Conservation (phyloP, 1,284 basidiomycete species). For the Entoloma clypeatum region DNA sequence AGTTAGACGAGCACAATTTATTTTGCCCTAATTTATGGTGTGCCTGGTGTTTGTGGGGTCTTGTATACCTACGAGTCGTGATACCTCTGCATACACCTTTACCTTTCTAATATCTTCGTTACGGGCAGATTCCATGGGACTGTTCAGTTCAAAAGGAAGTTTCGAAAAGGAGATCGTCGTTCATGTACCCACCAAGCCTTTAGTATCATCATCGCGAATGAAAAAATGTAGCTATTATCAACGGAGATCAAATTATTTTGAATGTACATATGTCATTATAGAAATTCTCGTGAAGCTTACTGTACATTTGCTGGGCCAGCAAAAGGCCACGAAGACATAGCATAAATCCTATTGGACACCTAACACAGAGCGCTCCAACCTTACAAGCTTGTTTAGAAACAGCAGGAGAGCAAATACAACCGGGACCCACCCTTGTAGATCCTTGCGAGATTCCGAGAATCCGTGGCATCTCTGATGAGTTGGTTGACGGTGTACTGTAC, state of each 20-base stretch:
- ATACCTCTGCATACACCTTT: conserved; percentile 12
- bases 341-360: neutral
- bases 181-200: too few species aligned
- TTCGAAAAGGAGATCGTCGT: too few species aligned
- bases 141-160: too few species aligned
- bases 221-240: too few species aligned
- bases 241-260: too few species aligned
- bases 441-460: conserved; percentile 68
- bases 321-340: too few species aligned
- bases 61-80: conserved; percentile 15
- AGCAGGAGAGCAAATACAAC: neutral
- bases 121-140: too few species aligned
- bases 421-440: conserved; percentile 68
- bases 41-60: conserved; percentile 3
- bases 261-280: too few species aligned
- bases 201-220: too few species aligned
- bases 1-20: conserved; percentile 7
- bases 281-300: too few species aligned
- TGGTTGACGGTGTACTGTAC: conserved; percentile 94
- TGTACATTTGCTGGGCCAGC: too few species aligned
- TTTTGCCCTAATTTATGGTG: neutral
- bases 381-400: conserved; percentile 8
- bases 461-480: conserved; percentile 86
- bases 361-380: conserved; percentile 23
- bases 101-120: conserved; percentile 4